Evolutionary conservation across 148 eudicot species (phyloP).

Genomic region (Arctostaphylos glauca): DNA sequence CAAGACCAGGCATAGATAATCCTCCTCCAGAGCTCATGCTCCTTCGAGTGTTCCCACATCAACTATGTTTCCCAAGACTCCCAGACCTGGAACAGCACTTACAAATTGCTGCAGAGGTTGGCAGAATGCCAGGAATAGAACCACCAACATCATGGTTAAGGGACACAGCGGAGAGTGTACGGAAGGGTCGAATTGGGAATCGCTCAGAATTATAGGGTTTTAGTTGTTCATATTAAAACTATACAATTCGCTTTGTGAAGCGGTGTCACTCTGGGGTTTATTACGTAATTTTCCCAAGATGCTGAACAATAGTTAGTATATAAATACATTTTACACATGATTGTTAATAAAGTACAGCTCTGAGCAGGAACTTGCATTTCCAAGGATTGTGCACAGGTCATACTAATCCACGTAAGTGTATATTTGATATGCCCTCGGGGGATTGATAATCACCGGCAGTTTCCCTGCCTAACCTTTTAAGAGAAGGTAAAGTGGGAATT

Average conservation of each 20-base stretch:
- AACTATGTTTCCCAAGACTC: slow-evolving; percentile 81
- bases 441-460: background rate
- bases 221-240: too few relatives aligned
- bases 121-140: slow-evolving; percentile 91
- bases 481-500: background rate
- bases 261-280: too few relatives aligned
- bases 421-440: background rate
- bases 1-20: slow-evolving; percentile 77
- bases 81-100: slow-evolving; percentile 83
- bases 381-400: background rate
- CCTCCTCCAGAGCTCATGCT: slow-evolving; percentile 86
- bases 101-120: slow-evolving; percentile 86
- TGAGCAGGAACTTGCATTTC: background rate
- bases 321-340: background rate
- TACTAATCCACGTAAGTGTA: background rate
- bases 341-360: background rate
- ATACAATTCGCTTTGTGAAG: too few relatives aligned
- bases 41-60: slow-evolving; percentile 80
- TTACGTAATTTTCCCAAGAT: background rate
- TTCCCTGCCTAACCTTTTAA: background rate
- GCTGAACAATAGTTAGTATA: background rate
- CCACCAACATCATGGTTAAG: slow-evolving; percentile 62
- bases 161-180: too few relatives aligned
- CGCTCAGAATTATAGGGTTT: too few relatives aligned
- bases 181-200: too few relatives aligned